phyloP scores from a whole-genome alignment of 345 rosid genomes.

The Adansonia digitata region DNA sequence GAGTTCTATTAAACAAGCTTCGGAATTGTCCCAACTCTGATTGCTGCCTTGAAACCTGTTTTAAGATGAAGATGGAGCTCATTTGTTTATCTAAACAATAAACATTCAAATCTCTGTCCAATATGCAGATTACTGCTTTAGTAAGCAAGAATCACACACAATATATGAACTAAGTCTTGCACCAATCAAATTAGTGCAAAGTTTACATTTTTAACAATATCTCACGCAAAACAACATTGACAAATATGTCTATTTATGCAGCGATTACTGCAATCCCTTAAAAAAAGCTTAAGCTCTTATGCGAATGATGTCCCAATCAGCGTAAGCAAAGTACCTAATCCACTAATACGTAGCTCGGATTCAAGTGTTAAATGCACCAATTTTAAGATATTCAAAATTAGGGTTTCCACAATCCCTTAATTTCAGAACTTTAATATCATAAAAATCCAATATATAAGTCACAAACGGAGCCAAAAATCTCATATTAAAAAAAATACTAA shows the following conservation, averaged over 20 bases:
- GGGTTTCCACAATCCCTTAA: constrained; percentile 15
- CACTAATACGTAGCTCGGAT: not conserved
- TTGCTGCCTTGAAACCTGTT: constrained; percentile 53
- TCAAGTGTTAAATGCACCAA: not conserved
- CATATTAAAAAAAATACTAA: not conserved
- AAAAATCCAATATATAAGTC: not conserved
- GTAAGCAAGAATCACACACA: not conserved
- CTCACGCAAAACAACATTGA: not conserved
- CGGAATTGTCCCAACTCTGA: constrained; percentile 38
- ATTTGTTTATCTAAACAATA: not conserved
- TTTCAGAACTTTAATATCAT: not conserved
- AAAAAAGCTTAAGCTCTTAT: not conserved
- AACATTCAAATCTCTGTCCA: not conserved
- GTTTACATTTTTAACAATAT: not conserved
- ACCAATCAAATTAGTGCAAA: not conserved
- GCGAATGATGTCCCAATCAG: not conserved
- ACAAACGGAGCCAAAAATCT: not conserved
- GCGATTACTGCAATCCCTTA: not conserved
- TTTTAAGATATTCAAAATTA: not conserved
- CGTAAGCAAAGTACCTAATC: not conserved
- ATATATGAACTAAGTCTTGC: not conserved
- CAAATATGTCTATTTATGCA: not conserved
- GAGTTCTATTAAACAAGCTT: constrained; percentile 37
- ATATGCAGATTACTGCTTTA: not conserved
- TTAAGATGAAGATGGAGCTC: not conserved